Conservation (phyloP, 768 basidiomycete genomes). For the Agrocybe praecox region DNA sequence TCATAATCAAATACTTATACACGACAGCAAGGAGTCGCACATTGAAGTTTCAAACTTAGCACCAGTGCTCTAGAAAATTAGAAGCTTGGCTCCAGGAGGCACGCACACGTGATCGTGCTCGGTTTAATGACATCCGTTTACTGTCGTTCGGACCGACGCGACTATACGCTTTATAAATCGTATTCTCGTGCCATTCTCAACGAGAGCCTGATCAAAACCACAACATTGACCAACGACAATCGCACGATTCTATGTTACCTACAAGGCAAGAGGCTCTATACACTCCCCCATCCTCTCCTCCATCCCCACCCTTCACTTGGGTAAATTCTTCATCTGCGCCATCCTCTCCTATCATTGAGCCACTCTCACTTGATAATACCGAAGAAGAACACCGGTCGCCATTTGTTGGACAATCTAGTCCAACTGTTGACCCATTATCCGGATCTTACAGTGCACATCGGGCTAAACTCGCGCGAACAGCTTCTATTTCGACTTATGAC, state of each 20-base stretch:
- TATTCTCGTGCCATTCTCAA: neutral
- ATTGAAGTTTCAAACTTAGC: no score
- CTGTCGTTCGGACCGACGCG: neutral
- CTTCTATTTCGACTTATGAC: slow-evolving; percentile 23
- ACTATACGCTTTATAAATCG: neutral
- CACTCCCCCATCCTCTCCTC: slow-evolving; percentile 32
- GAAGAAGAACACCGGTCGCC: slow-evolving; percentile 21
- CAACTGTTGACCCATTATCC: slow-evolving; percentile 51
- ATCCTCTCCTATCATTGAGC: slow-evolving; percentile 41
- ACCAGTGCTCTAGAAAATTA: no score
- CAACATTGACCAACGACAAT: no score
- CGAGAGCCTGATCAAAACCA: no score
- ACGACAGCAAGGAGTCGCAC: no score
- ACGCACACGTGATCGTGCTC: neutral
- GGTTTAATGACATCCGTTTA: neutral
- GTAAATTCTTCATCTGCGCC: slow-evolving; percentile 47
- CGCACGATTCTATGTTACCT: slow-evolving; percentile 24
- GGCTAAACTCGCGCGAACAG: slow-evolving; percentile 12
- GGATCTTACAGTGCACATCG: slow-evolving; percentile 54
- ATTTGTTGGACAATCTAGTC: slow-evolving; percentile 8
- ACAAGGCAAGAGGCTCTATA: slow-evolving; percentile 9
- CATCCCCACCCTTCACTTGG: slow-evolving; percentile 25
- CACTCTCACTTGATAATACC: slow-evolving; percentile 18
- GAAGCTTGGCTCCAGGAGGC: no score
- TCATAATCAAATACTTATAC: no score